Evolutionary conservation across 2,329 filamentous ascomycete genomes (phyloP), one percentile per base, ranked within the genome.

Genomic region (Fusarium compactum): DNA sequence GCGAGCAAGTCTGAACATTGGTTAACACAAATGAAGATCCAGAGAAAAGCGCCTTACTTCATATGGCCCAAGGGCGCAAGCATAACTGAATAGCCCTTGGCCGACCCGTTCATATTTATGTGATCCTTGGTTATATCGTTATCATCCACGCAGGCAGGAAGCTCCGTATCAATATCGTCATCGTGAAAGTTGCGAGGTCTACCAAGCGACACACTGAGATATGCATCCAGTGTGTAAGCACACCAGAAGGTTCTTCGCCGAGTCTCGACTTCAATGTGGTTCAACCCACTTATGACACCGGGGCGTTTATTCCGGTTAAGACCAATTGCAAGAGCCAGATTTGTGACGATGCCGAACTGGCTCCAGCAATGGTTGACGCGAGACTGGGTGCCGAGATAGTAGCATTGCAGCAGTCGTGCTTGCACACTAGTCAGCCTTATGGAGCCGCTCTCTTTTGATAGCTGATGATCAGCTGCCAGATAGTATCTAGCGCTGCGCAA

Each of bases 341-440:
- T 82, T 0, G 80, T 77, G 0, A 78, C 76, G 0, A 79, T 84
- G 2, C 83, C 83, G 12, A 85, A 85, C 0, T 82, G 75, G 45
- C 77, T 83, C 83, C 83, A 85, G 60, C 80, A 83, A 43, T 84
- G 81, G 54, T 85, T 85, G 67, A 85, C 78, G 4, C 83, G 81
- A 5, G 83, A 85, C 9, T 79, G 80, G 0, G 81, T 76, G 2
- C 85, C 77, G 2, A 85, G 76, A 55, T 83, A 85, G 30, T 81
- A 81, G 34, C 82, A 83, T 67, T 84, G 82, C 0, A 76, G 69
- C 0, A 85, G 67, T 1, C 81, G 78, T 6, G 82, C 82, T 65
- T 84, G 82, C 1, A 82, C 78, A 29, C 81, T 82, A 7, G 78
- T 77, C 7, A 83, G 70, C 5, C 79, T 75, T 12, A 82, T 78